A percentile compares a stretch with the other conserved stretches of the same genome.
phyloP scores from a whole-genome alignment of 2,329 filamentous ascomycete genomes.

The Juglanconis oblonga region DNA sequence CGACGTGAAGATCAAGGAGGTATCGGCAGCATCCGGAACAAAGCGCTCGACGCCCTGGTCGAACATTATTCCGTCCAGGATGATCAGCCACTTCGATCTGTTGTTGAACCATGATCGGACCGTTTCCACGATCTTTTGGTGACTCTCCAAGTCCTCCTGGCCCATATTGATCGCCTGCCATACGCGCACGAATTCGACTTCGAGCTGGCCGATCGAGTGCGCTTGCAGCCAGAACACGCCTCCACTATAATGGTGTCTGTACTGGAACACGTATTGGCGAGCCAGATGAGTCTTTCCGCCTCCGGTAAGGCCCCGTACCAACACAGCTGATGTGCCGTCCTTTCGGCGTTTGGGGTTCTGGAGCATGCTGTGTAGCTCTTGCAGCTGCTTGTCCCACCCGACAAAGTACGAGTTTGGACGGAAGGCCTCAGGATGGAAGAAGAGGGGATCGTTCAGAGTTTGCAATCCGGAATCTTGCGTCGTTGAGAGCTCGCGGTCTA shows the following conservation, averaged over 20 bases:
- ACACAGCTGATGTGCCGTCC: conserved; percentile 58
- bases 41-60: conserved; percentile 57
- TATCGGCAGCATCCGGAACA: conserved; percentile 62
- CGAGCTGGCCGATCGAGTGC: conserved; percentile 55
- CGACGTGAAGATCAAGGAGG: conserved; percentile 67
- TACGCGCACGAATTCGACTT: conserved; percentile 64
- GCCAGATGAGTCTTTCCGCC: conserved; percentile 69
- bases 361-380: conserved; percentile 56
- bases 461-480: conserved; percentile 3
- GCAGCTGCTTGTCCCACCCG: conserved; percentile 57
- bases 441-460: conserved; percentile 24
- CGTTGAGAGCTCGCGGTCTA: not conserved
- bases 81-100: conserved; percentile 62
- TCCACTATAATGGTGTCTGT: conserved; percentile 58
- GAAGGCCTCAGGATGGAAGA: conserved; percentile 53
- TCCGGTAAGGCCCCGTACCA: conserved; percentile 63
- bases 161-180: conserved; percentile 52
- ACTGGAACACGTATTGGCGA: conserved; percentile 62
- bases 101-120: conserved; percentile 62
- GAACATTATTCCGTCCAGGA: conserved; percentile 66
- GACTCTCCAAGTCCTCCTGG: conserved; percentile 35
- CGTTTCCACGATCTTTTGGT: conserved; percentile 48
- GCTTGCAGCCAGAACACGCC: conserved; percentile 70
- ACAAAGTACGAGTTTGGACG: conserved; percentile 62
- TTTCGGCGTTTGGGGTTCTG: conserved; percentile 53